A percentile compares a stretch with the other conserved stretches of the same genome.
Evolutionary conservation across 106 monocot species (phyloP).

Genomic region (Dioscorea zingiberensis): DNA sequence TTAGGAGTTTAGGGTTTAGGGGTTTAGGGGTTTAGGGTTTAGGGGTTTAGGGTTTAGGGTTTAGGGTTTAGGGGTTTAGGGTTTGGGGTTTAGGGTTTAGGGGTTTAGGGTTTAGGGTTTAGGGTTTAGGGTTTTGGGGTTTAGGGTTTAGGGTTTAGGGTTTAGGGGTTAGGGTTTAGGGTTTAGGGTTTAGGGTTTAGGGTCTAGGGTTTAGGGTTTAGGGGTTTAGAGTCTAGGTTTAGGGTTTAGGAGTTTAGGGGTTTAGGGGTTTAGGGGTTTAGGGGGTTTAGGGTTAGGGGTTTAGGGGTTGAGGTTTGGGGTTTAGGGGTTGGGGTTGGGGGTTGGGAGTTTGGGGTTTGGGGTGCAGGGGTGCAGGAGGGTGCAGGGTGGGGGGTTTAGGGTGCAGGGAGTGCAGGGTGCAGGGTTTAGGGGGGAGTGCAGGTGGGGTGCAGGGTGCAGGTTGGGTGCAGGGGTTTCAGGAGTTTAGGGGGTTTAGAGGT

Average conservation of each 20-base stretch:
- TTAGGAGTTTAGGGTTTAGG: slow-evolving; percentile 13
- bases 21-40: slow-evolving; percentile 15
- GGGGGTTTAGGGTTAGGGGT: slow-evolving; percentile 8
- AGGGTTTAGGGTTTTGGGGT: slow-evolving; percentile 4
- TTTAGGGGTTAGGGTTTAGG: slow-evolving; percentile 9
- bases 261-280: slow-evolving; percentile 5
- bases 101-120: not conserved
- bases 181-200: slow-evolving; percentile 11
- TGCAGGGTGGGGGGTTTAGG: slow-evolving; percentile 42
- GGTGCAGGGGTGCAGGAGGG: slow-evolving; percentile 30
- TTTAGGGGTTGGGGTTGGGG: slow-evolving; percentile 22
- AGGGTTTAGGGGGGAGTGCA: slow-evolving; percentile 25
- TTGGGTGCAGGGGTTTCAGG: slow-evolving; percentile 34
- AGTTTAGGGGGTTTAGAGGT: slow-evolving; percentile 33
- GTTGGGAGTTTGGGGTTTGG: slow-evolving; percentile 15
- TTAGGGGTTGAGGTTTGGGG: slow-evolving; percentile 7
- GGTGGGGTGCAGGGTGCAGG: slow-evolving; percentile 43
- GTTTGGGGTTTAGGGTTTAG: slow-evolving; percentile 6
- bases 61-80: slow-evolving; percentile 7
- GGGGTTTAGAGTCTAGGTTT: not conserved
- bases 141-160: slow-evolving; percentile 8
- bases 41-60: slow-evolving; percentile 8
- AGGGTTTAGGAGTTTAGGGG: slow-evolving; percentile 1
- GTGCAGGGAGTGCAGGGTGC: slow-evolving; percentile 37
- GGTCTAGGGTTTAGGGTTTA: slow-evolving; percentile 2